Conservation (phyloP, 2,329 filamentous ascomycete species). For the Stagonosporopsis cucurbitacearum region DNA sequence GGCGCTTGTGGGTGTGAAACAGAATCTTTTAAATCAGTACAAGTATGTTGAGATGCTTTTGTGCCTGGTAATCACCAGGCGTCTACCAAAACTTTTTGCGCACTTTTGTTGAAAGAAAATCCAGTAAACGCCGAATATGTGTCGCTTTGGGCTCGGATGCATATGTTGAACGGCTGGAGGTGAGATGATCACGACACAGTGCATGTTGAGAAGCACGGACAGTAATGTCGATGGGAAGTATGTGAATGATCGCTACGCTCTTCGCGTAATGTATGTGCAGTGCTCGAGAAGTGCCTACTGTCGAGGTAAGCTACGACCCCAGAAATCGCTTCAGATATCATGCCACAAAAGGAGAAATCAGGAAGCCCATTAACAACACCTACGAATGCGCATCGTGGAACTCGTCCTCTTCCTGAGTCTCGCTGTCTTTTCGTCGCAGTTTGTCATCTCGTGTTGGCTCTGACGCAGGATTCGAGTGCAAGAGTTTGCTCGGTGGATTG, state of each 20-base stretch:
- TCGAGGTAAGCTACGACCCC: constrained; percentile 16
- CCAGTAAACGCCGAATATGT: neutral
- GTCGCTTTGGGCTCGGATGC: constrained; percentile 10
- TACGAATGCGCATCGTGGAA: constrained; percentile 57
- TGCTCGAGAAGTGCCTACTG: constrained; percentile 8
- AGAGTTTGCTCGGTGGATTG: constrained; percentile 37
- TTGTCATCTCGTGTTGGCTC: constrained; percentile 25
- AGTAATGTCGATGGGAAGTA: constrained; percentile 2
- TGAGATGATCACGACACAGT: constrained; percentile 11
- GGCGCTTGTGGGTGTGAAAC: neutral
- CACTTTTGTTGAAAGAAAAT: constrained; percentile 1
- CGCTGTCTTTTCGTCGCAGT: constrained; percentile 50
- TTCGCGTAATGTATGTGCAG: constrained; percentile 10
- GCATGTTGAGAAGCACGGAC: constrained; percentile 28
- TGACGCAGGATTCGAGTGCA: constrained; percentile 32
- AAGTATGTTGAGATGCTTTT: constrained; percentile 11
- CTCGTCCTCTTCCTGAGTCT: constrained; percentile 53
- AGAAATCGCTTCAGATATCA: constrained; percentile 12
- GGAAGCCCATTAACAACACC: constrained; percentile 1
- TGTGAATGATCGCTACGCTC: constrained; percentile 10
- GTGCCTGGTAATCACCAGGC: neutral
- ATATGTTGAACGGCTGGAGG: neutral
- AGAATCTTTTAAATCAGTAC: neutral
- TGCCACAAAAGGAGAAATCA: constrained; percentile 7
- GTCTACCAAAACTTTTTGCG: neutral